Conservation (phyloP, 2,329 filamentous ascomycete species). For the Neurospora sp. region DNA sequence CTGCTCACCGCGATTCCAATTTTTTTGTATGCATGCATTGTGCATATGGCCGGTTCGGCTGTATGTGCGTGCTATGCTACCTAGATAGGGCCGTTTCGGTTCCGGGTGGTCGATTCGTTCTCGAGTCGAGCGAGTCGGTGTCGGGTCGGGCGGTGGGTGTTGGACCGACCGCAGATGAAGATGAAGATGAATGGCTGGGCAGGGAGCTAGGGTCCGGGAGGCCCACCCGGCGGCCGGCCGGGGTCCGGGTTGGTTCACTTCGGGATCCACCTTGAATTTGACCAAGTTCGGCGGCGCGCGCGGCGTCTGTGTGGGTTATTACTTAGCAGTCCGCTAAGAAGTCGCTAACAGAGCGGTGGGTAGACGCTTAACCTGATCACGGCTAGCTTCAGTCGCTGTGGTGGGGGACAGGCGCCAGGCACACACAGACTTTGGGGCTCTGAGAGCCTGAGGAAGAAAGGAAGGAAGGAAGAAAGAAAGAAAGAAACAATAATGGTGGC, state of each 20-base stretch:
- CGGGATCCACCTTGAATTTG: not conserved
- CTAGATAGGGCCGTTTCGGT: not conserved
- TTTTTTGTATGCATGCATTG: not conserved
- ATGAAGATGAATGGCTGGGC: not conserved
- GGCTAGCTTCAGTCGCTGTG: not conserved
- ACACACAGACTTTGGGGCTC: not conserved
- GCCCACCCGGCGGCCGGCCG: not conserved
- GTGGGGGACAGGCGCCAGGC: not conserved
- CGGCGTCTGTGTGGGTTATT: not conserved
- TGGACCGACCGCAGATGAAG: not conserved
- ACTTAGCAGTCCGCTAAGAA: not conserved
- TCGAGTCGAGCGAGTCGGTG: not conserved
- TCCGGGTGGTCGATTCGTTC: not conserved
- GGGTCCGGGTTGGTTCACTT: not conserved
- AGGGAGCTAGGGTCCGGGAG: not conserved
- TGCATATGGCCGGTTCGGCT: not conserved
- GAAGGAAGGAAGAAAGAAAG: not conserved
- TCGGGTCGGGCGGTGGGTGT: not conserved
- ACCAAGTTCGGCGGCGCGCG: not conserved
- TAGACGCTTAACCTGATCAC: not conserved
- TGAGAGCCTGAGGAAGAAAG: not conserved
- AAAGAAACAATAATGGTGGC: not conserved
- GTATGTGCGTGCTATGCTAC: not conserved
- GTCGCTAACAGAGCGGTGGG: not conserved
- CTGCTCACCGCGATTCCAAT: not conserved